These are phyloP conservation scores for Penicillium egyptiacum DNA, from an alignment of 495 filamentous ascomycete genomes.

Conservation along the genomic window DNA sequence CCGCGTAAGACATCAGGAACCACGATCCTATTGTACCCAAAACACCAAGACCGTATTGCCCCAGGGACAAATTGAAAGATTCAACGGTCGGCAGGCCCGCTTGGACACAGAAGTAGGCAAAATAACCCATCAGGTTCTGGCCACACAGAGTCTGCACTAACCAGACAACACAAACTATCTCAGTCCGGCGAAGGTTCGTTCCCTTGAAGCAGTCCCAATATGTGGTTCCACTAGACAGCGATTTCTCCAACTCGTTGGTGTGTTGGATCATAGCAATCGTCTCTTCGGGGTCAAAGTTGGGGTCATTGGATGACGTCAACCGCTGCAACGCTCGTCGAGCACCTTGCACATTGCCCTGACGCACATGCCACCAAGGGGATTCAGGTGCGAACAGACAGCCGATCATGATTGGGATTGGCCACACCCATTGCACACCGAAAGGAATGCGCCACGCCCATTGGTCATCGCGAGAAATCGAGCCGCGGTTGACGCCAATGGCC, in stretches of 20 bases:
- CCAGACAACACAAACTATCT: slow-evolving; percentile 67
- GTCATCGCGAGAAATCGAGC: slow-evolving; percentile 47
- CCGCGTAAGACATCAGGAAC: slow-evolving; percentile 62
- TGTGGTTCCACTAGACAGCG: slow-evolving; percentile 56
- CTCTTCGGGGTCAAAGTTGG: slow-evolving; percentile 60
- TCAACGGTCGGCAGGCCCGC: slow-evolving; percentile 57
- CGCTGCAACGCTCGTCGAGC: slow-evolving; percentile 61
- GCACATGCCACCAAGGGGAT: slow-evolving; percentile 73
- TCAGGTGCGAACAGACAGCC: slow-evolving; percentile 66
- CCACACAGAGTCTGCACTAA: slow-evolving; percentile 70
- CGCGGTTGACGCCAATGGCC: slow-evolving; percentile 62
- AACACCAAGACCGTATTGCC: slow-evolving; percentile 65
- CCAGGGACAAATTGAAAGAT: slow-evolving; percentile 65
- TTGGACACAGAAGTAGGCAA: slow-evolving; percentile 66
- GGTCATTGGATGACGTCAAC: slow-evolving; percentile 52
- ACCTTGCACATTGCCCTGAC: slow-evolving; percentile 57
- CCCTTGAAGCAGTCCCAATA: slow-evolving; percentile 71
- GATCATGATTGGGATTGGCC: slow-evolving; percentile 65
- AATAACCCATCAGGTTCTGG: slow-evolving; percentile 68
- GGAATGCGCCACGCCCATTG: slow-evolving; percentile 62
- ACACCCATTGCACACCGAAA: slow-evolving; percentile 73
- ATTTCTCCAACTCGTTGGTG: slow-evolving; percentile 65
- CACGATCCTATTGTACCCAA: slow-evolving; percentile 64
- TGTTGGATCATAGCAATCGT: slow-evolving; percentile 73
- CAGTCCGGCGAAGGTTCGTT: slow-evolving; percentile 64